These are phyloP conservation scores for Trichoderma koningiopsis DNA, from an alignment of 2,329 filamentous ascomycete genomes.

Conservation along the genomic window DNA sequence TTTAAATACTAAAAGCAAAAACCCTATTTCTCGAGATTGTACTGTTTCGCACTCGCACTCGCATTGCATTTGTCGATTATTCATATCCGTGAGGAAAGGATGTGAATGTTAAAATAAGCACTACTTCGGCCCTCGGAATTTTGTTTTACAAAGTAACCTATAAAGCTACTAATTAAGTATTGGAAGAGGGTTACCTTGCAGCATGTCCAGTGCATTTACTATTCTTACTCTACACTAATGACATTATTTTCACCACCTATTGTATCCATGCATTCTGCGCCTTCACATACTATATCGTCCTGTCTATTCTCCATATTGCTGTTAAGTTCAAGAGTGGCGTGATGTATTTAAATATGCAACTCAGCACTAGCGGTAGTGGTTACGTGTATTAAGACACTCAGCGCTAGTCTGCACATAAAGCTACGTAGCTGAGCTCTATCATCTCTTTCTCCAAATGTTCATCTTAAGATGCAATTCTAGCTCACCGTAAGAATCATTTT, in stretches of 20 bases:
- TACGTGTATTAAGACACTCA: neutral
- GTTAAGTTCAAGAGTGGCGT: neutral
- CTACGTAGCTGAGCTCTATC: neutral
- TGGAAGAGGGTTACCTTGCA: neutral
- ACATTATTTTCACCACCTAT: neutral
- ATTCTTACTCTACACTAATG: neutral
- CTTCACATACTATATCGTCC: neutral
- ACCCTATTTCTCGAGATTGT: neutral
- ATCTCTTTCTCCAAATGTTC: neutral
- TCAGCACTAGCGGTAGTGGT: neutral
- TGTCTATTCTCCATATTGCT: neutral
- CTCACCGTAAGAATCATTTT: neutral
- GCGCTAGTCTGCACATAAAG: neutral
- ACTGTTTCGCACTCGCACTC: neutral
- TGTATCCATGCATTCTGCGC: neutral
- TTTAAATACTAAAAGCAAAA: neutral
- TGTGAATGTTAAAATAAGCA: neutral
- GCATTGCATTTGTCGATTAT: neutral
- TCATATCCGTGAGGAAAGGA: neutral
- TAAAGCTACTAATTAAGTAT: neutral
- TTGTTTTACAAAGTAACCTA: neutral
- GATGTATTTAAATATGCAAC: neutral
- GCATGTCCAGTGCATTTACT: neutral
- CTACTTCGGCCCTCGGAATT: neutral
- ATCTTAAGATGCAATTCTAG: neutral